These are phyloP conservation scores for Thalia dealbata DNA, from an alignment of 176 grass and related monocot genomes.

Conservation along the genomic window DNA sequence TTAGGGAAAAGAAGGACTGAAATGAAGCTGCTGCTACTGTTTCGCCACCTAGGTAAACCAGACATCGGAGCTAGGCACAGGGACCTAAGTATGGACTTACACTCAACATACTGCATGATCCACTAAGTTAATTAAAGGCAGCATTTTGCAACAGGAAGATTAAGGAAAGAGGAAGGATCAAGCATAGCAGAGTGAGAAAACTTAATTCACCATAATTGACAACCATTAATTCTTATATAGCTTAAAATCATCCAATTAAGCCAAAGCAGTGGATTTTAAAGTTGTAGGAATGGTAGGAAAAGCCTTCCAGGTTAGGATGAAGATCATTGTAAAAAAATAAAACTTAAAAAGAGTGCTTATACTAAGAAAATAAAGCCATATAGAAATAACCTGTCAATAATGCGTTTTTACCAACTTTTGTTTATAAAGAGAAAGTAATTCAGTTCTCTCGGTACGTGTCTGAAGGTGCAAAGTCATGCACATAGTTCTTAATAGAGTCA, in stretches of 20 bases:
- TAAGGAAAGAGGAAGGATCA: too few relatives aligned
- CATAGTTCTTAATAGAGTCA: neutral
- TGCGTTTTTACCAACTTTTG: neutral
- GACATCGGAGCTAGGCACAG: neutral
- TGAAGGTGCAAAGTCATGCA: neutral
- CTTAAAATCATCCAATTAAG: neutral
- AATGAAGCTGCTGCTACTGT: neutral
- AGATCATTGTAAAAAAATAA: too few relatives aligned
- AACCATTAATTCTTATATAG: neutral
- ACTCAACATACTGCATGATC: too few relatives aligned
- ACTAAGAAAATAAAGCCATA: neutral
- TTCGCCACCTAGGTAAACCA: neutral
- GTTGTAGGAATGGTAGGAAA: too few relatives aligned
- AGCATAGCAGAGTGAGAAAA: too few relatives aligned
- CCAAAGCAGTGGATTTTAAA: neutral
- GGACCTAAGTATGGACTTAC: too few relatives aligned
- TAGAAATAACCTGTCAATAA: neutral
- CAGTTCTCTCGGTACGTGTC: neutral
- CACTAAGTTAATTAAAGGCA: too few relatives aligned
- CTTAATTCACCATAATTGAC: too few relatives aligned
- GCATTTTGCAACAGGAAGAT: too few relatives aligned
- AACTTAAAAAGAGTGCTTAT: neutral
- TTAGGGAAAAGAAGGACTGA: neutral
- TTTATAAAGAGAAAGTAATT: neutral
- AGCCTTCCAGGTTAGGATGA: too few relatives aligned